Percentiles rank a stretch among this genome's conserved stretches.
phyloP scores from a whole-genome alignment of 352 stramenopile genomes.

The Blastocystis sp. region DNA sequence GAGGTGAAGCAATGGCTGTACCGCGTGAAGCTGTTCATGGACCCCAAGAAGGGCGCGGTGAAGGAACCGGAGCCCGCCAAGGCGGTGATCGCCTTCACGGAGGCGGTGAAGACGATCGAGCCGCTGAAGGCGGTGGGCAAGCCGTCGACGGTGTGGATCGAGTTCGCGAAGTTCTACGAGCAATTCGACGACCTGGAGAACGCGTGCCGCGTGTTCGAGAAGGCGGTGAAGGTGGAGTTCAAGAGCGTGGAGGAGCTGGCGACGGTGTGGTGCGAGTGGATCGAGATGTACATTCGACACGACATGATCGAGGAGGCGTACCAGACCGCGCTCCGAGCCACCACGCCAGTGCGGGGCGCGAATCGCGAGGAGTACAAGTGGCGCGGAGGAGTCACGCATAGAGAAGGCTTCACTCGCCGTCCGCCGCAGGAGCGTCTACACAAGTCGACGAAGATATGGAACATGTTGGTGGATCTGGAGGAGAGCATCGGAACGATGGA shows the following conservation, averaged over 20 bases:
- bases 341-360: conserved; percentile 77
- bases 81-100: conserved; percentile 84
- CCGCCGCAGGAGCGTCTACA: conserved; percentile 80
- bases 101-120: conserved; percentile 90
- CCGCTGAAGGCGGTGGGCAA: conserved; percentile 84
- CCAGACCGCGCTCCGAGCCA: conserved; percentile 84
- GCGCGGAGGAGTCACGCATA: not conserved
- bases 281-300: conserved; percentile 92
- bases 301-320: conserved; percentile 93
- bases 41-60: conserved; percentile 72
- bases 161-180: conserved; percentile 89
- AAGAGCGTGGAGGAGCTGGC: conserved; percentile 89
- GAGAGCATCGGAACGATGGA: conserved; percentile 93
- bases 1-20: conserved; percentile 97
- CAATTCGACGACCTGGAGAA: conserved; percentile 83
- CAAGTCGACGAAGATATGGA: conserved; percentile 90
- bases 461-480: conserved; percentile 94
- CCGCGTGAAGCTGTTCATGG: conserved; percentile 85
- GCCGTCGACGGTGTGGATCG: conserved; percentile 89
- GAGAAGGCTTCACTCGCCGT: not conserved
- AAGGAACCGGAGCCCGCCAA: conserved; percentile 74
- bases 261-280: conserved; percentile 89
- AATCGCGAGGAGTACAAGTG: not conserved
- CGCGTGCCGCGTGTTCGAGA: conserved; percentile 89
- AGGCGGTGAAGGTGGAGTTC: conserved; percentile 83